phyloP scores from a whole-genome alignment of 1,284 basidiomycete genomes.

The Schizophyllum commune region DNA sequence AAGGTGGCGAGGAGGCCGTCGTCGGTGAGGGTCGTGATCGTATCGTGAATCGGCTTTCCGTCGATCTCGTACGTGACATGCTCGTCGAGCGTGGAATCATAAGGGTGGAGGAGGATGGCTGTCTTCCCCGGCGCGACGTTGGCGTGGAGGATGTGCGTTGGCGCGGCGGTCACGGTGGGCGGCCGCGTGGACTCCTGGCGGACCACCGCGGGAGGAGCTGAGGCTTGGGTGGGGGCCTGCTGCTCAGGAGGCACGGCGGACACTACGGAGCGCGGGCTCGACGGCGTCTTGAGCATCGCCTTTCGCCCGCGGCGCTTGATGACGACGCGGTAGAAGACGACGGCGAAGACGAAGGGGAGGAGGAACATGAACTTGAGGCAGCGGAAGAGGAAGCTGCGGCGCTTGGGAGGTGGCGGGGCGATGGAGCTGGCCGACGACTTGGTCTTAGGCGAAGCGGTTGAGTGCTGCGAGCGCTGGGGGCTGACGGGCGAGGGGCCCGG shows the following conservation, averaged over 20 bases:
- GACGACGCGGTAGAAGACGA: neutral
- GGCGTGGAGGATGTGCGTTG: neutral
- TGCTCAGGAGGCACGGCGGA: neutral
- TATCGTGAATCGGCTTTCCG: neutral
- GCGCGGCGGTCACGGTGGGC: neutral
- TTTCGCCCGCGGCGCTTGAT: neutral
- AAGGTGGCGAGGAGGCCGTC: neutral
- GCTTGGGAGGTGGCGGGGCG: neutral
- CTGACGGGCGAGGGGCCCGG: neutral
- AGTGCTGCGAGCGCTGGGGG: neutral
- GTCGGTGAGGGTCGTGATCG: neutral
- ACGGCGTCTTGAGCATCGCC: neutral
- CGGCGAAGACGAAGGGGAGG: neutral
- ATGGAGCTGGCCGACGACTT: neutral
- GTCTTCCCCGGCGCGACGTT: neutral
- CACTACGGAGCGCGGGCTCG: neutral
- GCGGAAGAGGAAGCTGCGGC: neutral
- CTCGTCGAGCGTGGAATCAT: neutral
- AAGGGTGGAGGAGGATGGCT: neutral
- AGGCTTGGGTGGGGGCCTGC: neutral
- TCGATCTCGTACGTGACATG: neutral
- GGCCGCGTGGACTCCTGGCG: neutral
- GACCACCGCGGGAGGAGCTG: neutral
- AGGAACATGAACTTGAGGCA: neutral
- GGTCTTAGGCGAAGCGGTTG: neutral